Conservation (phyloP, 192 early-diverging fungal species). For the Backusella mclennaniae region DNA sequence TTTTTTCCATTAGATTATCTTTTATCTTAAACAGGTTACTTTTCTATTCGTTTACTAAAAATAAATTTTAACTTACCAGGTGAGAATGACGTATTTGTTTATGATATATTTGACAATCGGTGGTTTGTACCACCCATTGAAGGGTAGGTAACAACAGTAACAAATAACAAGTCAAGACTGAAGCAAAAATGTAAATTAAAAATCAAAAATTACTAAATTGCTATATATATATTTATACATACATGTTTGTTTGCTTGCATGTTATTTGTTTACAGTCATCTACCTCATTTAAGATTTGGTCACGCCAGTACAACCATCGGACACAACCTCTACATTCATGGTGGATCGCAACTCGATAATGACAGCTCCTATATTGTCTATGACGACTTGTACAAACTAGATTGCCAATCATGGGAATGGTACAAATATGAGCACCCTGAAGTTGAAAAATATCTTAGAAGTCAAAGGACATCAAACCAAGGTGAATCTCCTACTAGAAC, state of each 20-base stretch:
- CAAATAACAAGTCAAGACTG: background rate
- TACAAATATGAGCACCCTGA: constrained; percentile 37
- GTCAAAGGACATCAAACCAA: background rate
- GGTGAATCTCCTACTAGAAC: background rate
- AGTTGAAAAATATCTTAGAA: constrained; percentile 18
- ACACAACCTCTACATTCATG: constrained; percentile 26
- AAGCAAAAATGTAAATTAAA: background rate
- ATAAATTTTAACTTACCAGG: constrained; percentile 10
- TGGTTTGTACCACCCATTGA: constrained; percentile 31
- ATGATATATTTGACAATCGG: constrained; percentile 27
- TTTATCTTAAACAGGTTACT: background rate
- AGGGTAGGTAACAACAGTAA: constrained; percentile 16
- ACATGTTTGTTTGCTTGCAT: background rate
- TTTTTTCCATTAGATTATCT: background rate
- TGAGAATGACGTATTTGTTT: constrained; percentile 37
- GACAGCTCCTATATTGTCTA: constrained; percentile 27
- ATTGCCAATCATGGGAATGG: constrained; percentile 32
- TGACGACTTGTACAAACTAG: constrained; percentile 32
- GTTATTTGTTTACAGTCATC: constrained; percentile 4
- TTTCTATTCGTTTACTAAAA: background rate
- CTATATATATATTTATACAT: background rate
- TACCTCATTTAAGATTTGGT: constrained; percentile 36
- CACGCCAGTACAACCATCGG: constrained; percentile 23
- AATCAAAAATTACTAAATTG: background rate
- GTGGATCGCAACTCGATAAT: constrained; percentile 32